Evolutionary conservation across 768 basidiomycete species (phyloP).

Genomic region (Galerina sulciceps): DNA sequence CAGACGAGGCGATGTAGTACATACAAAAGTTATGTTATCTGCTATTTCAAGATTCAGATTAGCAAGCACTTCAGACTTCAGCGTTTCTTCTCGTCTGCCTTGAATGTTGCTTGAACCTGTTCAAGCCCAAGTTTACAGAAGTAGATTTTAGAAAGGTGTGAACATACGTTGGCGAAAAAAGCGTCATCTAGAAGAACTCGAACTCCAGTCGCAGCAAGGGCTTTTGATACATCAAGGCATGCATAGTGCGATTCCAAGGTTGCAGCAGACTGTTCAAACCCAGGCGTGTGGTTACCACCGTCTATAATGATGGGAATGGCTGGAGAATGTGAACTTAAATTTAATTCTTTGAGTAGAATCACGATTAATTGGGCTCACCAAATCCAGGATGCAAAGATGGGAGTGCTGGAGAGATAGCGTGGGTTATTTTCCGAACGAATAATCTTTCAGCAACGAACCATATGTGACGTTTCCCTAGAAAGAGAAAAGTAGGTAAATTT

Average conservation of each 20-base stretch:
- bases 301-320: constrained; percentile 75
- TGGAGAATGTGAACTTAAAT: constrained; percentile 25
- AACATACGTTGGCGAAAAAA: constrained; percentile 59
- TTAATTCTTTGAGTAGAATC: neutral
- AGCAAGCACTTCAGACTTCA: neutral
- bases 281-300: constrained; percentile 81
- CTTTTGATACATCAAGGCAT: constrained; percentile 69
- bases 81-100: constrained; percentile 24
- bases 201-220: constrained; percentile 71
- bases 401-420: constrained; percentile 37
- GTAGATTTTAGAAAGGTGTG: neutral
- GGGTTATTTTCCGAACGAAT: neutral
- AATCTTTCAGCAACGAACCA: constrained; percentile 41
- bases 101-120: constrained; percentile 27
- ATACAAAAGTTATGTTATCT: neutral
- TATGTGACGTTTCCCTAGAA: constrained; percentile 80
- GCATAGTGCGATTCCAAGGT: constrained; percentile 66
- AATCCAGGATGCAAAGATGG: constrained; percentile 80
- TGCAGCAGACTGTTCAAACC: constrained; percentile 67
- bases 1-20: neutral
- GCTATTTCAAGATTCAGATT: neutral
- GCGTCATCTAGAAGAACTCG: constrained; percentile 69
- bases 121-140: neutral
- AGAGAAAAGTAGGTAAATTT: neutral
- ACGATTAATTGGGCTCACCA: constrained; percentile 30